Base-by-base conservation (phyloP, 768 basidiomycete genomes). In the Daedalea quercina region DNA sequence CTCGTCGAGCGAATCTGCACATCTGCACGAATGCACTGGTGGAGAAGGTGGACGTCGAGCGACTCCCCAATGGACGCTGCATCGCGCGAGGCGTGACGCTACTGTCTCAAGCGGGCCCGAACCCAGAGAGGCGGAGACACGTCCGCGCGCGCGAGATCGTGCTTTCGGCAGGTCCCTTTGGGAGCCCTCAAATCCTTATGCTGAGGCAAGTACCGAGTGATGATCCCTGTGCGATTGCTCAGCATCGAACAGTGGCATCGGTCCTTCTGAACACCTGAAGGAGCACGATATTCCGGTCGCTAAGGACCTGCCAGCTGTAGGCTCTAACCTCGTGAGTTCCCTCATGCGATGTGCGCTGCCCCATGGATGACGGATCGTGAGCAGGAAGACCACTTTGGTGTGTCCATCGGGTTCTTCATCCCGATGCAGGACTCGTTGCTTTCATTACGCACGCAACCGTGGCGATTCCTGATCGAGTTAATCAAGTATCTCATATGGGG, bases 341-440 rank as follows among this genome's bases (percentile, higher is more conserved):
- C 3, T 15, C 13, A 40, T 40, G 3, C 17, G n/a, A n/a, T n/a
- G n/a, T n/a, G n/a, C n/a, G n/a, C 37, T 40, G 6, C 37, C 13
- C 4, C 37, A 3, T 15, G 4, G 37, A 40, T 40, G 4, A 31
- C 19, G 25, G 20, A 13, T 6, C 4, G 25, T 37, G 3, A 37
- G 9, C 50, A 70, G 69, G 67, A 73, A 69, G 75, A 74, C 56
- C 73, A 76, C 54, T 54, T 72, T 12, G 64, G 59, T 15, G 63
- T 73, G 13, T 58, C 70, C 1, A 51, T 71, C 6, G 59, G 62
- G n/a, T 75, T 65, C 54, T 58, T 65, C 35, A 57, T 65, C 19
- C 69, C 68, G 9, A 49, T 70, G 26, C 46, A 51, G 8, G 70
- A 75, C 44, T 68, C 69, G 37, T 49, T 75, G 2, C 55, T 61